Conservation (phyloP, 257 asterid genomes). For the Sherardia arvensis region DNA sequence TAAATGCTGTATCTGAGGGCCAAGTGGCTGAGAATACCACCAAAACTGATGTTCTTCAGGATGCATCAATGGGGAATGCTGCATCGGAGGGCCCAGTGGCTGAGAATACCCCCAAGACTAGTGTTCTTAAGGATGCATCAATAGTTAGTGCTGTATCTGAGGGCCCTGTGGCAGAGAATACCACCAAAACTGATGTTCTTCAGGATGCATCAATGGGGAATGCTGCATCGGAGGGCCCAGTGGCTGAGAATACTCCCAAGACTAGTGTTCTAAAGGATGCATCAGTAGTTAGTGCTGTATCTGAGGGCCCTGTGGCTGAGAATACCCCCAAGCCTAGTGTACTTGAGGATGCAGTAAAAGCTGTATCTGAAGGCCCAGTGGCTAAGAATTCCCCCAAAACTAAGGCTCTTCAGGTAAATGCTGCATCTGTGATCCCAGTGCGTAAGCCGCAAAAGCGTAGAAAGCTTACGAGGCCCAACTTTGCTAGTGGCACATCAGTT, state of each 20-base stretch:
- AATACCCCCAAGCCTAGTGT: slow-evolving; percentile 1
- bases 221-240: slow-evolving; percentile 25
- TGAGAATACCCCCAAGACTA: slow-evolving; percentile 8
- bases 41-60: slow-evolving; percentile 1
- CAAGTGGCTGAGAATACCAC: slow-evolving; percentile 16
- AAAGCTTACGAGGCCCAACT: slow-evolving; percentile 55
- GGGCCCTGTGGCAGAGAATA: slow-evolving; percentile 20
- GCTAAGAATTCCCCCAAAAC: slow-evolving; percentile 12
- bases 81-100: slow-evolving; percentile 27
- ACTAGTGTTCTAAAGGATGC: neutral
- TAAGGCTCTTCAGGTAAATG: slow-evolving; percentile 8
- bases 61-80: slow-evolving; percentile 10
- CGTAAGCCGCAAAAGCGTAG: slow-evolving; percentile 33
- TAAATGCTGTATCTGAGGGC: slow-evolving; percentile 22
- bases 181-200: neutral
- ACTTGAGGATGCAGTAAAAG: slow-evolving; percentile 9
- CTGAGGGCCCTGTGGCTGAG: slow-evolving; percentile 22
- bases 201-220: slow-evolving; percentile 8
- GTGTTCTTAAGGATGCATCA: neutral
- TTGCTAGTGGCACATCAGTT: slow-evolving; percentile 18
- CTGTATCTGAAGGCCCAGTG: slow-evolving; percentile 24
- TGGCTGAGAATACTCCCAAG: slow-evolving; percentile 15
- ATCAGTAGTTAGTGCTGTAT: slow-evolving; percentile 18
- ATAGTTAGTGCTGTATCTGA: slow-evolving; percentile 20
- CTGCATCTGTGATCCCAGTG: slow-evolving; percentile 19